Evolutionary conservation across 257 asterid genomes (phyloP).

Genomic region (Hygrophila difformis): DNA sequence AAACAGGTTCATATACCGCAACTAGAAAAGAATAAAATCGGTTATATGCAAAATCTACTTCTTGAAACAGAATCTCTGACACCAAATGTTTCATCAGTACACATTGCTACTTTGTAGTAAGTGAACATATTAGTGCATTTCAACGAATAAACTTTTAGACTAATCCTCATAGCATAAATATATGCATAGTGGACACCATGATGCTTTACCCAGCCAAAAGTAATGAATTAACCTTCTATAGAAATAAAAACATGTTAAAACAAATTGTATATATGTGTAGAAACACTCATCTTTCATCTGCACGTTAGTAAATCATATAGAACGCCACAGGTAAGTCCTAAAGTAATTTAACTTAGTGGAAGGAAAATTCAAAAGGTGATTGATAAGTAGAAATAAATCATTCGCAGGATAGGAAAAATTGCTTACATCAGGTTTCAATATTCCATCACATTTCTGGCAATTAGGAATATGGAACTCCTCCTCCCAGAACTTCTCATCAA

Average conservation of each 20-base stretch:
- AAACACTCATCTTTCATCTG: too few species aligned
- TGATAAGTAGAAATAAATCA: background rate
- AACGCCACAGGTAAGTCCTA: background rate
- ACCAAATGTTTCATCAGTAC: too few species aligned
- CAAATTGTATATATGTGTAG: too few species aligned
- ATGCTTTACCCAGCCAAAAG: background rate
- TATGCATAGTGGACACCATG: too few species aligned
- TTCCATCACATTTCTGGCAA: constrained; percentile 64
- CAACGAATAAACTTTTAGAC: background rate
- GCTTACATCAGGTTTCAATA: constrained; percentile 92
- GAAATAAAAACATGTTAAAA: background rate
- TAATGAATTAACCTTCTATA: background rate
- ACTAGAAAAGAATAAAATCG: too few species aligned
- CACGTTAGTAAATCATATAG: too few species aligned
- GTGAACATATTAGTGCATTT: background rate
- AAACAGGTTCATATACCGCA: background rate
- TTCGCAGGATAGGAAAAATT: constrained; percentile 2
- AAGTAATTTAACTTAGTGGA: too few species aligned
- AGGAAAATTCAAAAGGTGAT: too few species aligned
- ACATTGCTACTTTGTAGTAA: background rate
- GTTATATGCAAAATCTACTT: too few species aligned
- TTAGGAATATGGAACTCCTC: constrained; percentile 76
- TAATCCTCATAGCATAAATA: too few species aligned
- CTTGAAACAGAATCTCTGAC: too few species aligned
- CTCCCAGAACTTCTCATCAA: constrained; percentile 97